These are phyloP conservation scores for Acer saccharum DNA, from an alignment of 345 rosid species.

Conservation along the genomic window DNA sequence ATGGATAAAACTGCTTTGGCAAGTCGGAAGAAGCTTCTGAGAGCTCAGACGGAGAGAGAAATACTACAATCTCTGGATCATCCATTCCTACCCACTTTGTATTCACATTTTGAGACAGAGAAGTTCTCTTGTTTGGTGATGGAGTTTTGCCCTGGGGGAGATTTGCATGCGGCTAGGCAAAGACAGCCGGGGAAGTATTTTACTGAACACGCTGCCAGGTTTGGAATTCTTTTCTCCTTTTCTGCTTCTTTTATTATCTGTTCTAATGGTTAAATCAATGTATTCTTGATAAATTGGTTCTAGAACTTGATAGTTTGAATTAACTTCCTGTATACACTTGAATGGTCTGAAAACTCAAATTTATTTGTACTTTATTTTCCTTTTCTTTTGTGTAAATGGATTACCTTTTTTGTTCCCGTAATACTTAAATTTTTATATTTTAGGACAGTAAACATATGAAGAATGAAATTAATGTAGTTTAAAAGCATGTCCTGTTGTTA, in stretches of 20 bases:
- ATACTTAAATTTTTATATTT: neutral
- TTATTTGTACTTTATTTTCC: neutral
- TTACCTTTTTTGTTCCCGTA: neutral
- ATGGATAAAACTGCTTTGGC: conserved; percentile 77
- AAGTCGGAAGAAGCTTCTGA: conserved; percentile 81
- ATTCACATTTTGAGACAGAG: conserved; percentile 83
- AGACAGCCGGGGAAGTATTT: conserved; percentile 86
- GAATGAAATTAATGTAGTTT: neutral
- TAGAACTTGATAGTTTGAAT: neutral
- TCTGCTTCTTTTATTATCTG: neutral
- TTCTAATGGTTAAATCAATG: neutral
- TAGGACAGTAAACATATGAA: neutral
- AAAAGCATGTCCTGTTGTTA: neutral
- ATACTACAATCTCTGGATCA: conserved; percentile 88
- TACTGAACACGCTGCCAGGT: conserved; percentile 92
- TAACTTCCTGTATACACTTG: neutral
- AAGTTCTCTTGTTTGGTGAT: conserved; percentile 81
- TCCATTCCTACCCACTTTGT: conserved; percentile 87
- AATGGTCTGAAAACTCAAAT: neutral
- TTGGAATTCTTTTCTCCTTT: conserved; percentile 9
- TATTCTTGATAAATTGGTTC: neutral
- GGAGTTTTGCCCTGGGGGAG: conserved; percentile 99
- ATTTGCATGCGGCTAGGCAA: conserved; percentile 78
- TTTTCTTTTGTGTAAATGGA: neutral
- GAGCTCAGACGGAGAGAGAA: conserved; percentile 91